Evolutionary conservation across 352 stramenopile genomes (phyloP), one percentile per base, ranked within the genome.

Genomic region (Elongisporangium prolatum): DNA sequence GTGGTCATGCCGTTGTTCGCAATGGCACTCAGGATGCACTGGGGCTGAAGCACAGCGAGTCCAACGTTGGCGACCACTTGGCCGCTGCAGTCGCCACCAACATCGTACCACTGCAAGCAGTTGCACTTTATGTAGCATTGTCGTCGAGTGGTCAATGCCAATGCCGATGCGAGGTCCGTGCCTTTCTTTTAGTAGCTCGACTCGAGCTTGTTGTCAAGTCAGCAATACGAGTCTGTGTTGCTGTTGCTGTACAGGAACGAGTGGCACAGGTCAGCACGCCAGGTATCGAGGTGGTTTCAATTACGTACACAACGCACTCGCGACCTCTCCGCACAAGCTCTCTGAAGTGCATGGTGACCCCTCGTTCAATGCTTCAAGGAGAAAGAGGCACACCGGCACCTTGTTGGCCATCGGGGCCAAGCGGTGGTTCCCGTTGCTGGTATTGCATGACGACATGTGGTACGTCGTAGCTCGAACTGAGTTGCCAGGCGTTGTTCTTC

Each of bases 361-460:
- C 22, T 56, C 11, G n/a, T 47, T 21, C 5, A 38, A 13, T 13
- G 51, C 51, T 4, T 21, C 51, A 16, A 47, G 51, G 4, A 56
- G 51, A 16, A 56, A 56, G 13, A 56, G 51, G 14, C 51, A 56
- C 51, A 40, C 25, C 5, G 51, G 21, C 20, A 56, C 21, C 51
- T 56, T 56, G 8, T 52, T 7, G 48, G 48, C 20, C 34, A 11
- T 17, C 34, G 34, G 9, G 34, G 34, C 34, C 34, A 76, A 81
- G 57, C 72, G 64, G 40, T 81, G 72, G 52, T 81, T 81, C 53
- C 21, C 38, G 50, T 66, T 60, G 58, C 21, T 61, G n/a, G 58
- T 14, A 21, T 63, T 50, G 21, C 63, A 69, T 8, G 62, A 28
- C 55, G 24, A 54, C 22, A 65, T 47, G 28, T 54, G 58, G 17